Evolutionary conservation across 345 rosid species (phyloP).

Genomic region (Euphorbia peplus): DNA sequence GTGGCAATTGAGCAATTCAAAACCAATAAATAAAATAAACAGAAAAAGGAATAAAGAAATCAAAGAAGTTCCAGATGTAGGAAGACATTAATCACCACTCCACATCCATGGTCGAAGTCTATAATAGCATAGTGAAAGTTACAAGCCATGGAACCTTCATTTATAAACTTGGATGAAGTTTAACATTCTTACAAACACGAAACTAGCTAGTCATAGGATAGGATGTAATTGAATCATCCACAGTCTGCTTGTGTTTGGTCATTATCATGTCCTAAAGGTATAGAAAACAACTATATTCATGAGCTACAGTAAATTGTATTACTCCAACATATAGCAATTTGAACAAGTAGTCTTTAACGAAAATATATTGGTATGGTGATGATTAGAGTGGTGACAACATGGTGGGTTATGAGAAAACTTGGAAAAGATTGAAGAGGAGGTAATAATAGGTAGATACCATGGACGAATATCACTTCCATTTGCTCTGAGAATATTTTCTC

Average conservation of each 20-base stretch:
- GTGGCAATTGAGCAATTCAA: background rate
- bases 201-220: background rate
- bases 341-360: background rate
- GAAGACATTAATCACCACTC: background rate
- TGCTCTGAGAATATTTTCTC: conserved; percentile 89
- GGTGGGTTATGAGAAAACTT: background rate
- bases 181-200: background rate
- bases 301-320: background rate
- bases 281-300: background rate
- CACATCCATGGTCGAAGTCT: background rate
- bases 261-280: background rate
- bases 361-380: background rate
- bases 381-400: background rate
- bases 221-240: background rate
- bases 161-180: background rate
- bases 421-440: background rate
- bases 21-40: background rate
- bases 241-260: background rate
- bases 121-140: background rate
- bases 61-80: conserved; percentile 3
- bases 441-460: conserved; percentile 48
- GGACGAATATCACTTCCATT: conserved; percentile 99
- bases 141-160: background rate
- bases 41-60: background rate
- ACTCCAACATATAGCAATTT: background rate